A percentile compares a stretch with the other conserved stretches of the same genome.
These are phyloP conservation scores for Helotiales sp. DNA, from an alignment of 2,329 filamentous ascomycete genomes.

Conservation along the genomic window DNA sequence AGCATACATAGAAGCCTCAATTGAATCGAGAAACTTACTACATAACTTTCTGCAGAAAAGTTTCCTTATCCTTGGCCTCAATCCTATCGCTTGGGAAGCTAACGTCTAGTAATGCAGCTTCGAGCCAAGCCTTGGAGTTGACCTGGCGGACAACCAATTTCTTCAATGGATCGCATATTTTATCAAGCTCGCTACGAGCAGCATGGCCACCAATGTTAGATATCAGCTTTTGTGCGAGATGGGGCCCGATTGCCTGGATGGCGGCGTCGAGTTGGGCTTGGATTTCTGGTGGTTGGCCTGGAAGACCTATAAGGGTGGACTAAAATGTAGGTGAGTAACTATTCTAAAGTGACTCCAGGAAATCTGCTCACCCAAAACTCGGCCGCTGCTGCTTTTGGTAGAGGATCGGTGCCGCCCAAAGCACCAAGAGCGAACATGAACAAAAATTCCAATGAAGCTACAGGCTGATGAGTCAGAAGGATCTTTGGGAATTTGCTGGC, in stretches of 20 bases:
- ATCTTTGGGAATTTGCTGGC: conserved; percentile 61
- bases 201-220: conserved; percentile 68
- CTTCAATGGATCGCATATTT: conserved; percentile 68
- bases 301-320: conserved; percentile 54
- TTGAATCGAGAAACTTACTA: conserved; percentile 45
- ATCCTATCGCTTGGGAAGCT: conserved; percentile 59
- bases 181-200: conserved; percentile 71
- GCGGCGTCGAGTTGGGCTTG: conserved; percentile 49
- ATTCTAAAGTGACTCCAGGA: background rate
- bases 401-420: conserved; percentile 67
- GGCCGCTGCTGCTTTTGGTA: conserved; percentile 73
- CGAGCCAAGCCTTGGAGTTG: conserved; percentile 61
- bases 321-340: conserved; percentile 32
- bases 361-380: conserved; percentile 66
- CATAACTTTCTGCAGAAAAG: conserved; percentile 67
- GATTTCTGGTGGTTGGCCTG: conserved; percentile 33
- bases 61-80: conserved; percentile 55
- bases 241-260: conserved; percentile 60
- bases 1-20: background rate
- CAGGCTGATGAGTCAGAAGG: conserved; percentile 57
- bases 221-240: conserved; percentile 59
- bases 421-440: conserved; percentile 73
- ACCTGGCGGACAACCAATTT: conserved; percentile 61
- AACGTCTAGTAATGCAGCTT: conserved; percentile 53
- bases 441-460: conserved; percentile 60